Evolutionary conservation across 139 green algal species (phyloP).

Genomic region (Axilococcus clingmanii): DNA sequence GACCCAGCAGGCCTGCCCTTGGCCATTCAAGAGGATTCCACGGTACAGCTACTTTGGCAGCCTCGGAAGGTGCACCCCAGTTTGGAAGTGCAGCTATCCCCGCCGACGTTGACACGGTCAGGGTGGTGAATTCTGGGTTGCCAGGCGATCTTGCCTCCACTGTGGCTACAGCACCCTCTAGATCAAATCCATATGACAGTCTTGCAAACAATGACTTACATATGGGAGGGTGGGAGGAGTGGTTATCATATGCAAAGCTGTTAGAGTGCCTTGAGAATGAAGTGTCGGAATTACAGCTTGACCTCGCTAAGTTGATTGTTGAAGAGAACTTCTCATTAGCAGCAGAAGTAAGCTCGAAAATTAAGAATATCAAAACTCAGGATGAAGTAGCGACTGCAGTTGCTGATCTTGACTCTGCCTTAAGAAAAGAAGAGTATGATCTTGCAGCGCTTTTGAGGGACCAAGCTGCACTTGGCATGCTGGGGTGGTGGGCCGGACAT

Average conservation of each 20-base stretch:
- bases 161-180: slow-evolving; percentile 3
- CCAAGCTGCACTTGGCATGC: slow-evolving; percentile 29
- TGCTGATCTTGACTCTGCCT: slow-evolving; percentile 31
- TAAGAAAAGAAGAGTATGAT: slow-evolving; percentile 55
- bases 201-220: too few relatives aligned
- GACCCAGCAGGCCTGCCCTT: too few relatives aligned
- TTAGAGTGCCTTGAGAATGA: slow-evolving; percentile 7
- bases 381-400: slow-evolving; percentile 22
- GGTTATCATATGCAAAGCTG: slow-evolving; percentile 4
- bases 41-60: too few relatives aligned
- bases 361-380: slow-evolving; percentile 9
- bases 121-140: too few relatives aligned
- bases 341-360: slow-evolving; percentile 9
- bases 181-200: too few relatives aligned
- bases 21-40: too few relatives aligned
- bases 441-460: slow-evolving; percentile 57
- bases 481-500: slow-evolving; percentile 70
- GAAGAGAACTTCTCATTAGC: slow-evolving; percentile 23
- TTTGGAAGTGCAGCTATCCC: too few relatives aligned
- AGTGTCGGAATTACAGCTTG: slow-evolving; percentile 7
- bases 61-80: too few relatives aligned
- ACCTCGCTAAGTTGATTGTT: slow-evolving; percentile 13
- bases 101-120: too few relatives aligned
- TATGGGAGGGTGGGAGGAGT: not conserved
- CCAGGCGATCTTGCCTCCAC: too few relatives aligned